Percentiles rank a stretch among this genome's conserved stretches.
These are phyloP conservation scores for Neonectria magnoliae DNA, from an alignment of 2,329 filamentous ascomycete species.

Conservation along the genomic window DNA sequence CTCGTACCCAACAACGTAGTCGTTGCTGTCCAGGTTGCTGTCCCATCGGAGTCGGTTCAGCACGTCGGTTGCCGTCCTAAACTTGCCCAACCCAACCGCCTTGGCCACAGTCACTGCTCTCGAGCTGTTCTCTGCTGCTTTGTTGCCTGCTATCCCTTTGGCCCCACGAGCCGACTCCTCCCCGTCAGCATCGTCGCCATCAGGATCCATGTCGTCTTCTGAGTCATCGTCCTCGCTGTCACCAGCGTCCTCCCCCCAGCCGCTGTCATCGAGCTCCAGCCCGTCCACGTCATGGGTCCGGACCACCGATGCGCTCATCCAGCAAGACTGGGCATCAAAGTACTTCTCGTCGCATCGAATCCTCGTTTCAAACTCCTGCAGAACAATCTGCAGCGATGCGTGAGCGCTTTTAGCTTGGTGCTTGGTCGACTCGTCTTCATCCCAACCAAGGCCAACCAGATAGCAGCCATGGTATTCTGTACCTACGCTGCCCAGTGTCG, in stretches of 20 bases:
- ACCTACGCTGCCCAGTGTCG: constrained; percentile 39
- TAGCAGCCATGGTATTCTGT: constrained; percentile 69
- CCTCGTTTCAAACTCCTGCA: constrained; percentile 60
- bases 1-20: constrained; percentile 69
- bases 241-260: constrained; percentile 55
- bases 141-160: constrained; percentile 16
- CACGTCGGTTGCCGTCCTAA: constrained; percentile 67
- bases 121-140: constrained; percentile 19
- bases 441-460: constrained; percentile 65
- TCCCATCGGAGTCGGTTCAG: constrained; percentile 71
- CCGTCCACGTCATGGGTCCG: constrained; percentile 51
- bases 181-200: constrained; percentile 46
- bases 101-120: constrained; percentile 34
- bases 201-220: constrained; percentile 55
- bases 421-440: constrained; percentile 43
- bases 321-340: constrained; percentile 60
- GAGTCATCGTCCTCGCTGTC: constrained; percentile 51
- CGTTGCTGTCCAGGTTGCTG: constrained; percentile 58
- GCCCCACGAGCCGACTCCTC: constrained; percentile 33
- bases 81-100: constrained; percentile 53
- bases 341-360: constrained; percentile 58
- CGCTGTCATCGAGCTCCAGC: constrained; percentile 57
- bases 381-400: constrained; percentile 54
- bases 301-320: constrained; percentile 57
- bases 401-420: constrained; percentile 56